Percentiles rank a stretch among this genome's conserved stretches.
These are phyloP conservation scores for Spergularia azorica DNA, from an alignment of 179 eudicot species.

Conservation along the genomic window DNA sequence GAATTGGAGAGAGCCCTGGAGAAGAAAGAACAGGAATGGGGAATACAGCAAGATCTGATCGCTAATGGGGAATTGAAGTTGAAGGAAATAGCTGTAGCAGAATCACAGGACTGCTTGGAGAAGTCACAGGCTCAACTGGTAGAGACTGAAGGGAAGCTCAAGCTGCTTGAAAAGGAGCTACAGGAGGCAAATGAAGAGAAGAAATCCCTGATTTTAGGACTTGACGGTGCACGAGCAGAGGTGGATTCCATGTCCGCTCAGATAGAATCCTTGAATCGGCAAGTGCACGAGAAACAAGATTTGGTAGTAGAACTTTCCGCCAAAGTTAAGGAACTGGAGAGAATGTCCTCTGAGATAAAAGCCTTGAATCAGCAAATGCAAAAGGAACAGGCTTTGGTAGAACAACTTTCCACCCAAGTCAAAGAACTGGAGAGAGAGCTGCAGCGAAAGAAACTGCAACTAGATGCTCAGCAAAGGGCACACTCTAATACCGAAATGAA, in stretches of 20 bases:
- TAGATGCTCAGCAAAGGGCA: constrained; percentile 36
- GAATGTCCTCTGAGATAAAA: constrained; percentile 39
- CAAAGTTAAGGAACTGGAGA: constrained; percentile 43
- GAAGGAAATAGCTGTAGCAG: constrained; percentile 28
- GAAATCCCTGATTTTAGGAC: constrained; percentile 41
- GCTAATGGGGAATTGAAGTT: constrained; percentile 23
- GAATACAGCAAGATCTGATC: constrained; percentile 18
- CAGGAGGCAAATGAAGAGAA: constrained; percentile 41
- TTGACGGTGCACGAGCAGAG: constrained; percentile 44
- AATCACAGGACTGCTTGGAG: constrained; percentile 29
- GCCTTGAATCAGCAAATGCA: constrained; percentile 45
- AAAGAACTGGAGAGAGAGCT: constrained; percentile 54
- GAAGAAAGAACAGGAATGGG: constrained; percentile 27
- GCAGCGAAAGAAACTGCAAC: constrained; percentile 35
- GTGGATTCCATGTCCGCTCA: constrained; percentile 39
- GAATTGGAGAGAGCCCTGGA: constrained; percentile 32
- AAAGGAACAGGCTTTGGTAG: constrained; percentile 48
- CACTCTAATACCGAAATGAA: constrained; percentile 39
- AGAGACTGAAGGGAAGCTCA: constrained; percentile 27
- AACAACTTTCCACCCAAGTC: constrained; percentile 42
- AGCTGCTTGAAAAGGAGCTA: constrained; percentile 49
- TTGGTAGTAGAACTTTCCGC: constrained; percentile 41
- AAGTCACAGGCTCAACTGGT: constrained; percentile 27
- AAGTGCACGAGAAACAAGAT: constrained; percentile 44
- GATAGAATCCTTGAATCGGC: constrained; percentile 42